These are phyloP conservation scores for Mycosphaerella arachidis DNA, from an alignment of 2,329 filamentous ascomycete species.

Conservation along the genomic window DNA sequence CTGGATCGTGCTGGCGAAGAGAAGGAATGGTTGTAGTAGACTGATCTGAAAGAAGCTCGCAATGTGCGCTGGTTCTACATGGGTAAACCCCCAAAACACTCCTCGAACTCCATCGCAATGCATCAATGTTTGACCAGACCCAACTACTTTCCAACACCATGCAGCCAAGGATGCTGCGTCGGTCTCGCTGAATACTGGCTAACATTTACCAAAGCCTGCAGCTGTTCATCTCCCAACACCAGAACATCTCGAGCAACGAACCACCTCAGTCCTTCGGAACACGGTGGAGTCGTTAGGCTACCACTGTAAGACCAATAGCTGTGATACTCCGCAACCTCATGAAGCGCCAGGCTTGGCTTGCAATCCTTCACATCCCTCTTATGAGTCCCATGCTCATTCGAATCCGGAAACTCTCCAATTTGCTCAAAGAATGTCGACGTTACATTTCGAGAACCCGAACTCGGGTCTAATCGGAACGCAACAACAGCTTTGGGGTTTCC, in stretches of 20 bases:
- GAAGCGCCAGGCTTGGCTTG: slow-evolving; percentile 34
- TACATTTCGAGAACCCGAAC: slow-evolving; percentile 27
- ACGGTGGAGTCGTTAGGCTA: slow-evolving; percentile 47
- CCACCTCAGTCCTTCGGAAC: slow-evolving; percentile 45
- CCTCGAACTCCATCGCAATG: neutral
- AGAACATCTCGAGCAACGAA: slow-evolving; percentile 42
- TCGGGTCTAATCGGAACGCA: slow-evolving; percentile 43
- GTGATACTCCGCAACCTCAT: slow-evolving; percentile 38
- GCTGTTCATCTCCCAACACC: slow-evolving; percentile 42
- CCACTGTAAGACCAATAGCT: slow-evolving; percentile 50
- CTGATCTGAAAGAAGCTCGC: slow-evolving; percentile 8
- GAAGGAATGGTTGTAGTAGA: slow-evolving; percentile 21
- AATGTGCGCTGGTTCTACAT: neutral
- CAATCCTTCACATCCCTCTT: slow-evolving; percentile 15
- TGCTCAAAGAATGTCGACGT: slow-evolving; percentile 41
- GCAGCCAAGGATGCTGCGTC: slow-evolving; percentile 45
- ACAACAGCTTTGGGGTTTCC: slow-evolving; percentile 45
- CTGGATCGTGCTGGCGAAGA: slow-evolving; percentile 25
- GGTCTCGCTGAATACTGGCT: slow-evolving; percentile 43
- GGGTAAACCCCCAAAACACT: neutral
- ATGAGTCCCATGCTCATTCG: no score
- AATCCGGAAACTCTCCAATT: slow-evolving; percentile 22
- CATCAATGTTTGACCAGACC: neutral
- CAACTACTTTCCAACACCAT: slow-evolving; percentile 32
- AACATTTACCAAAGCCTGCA: slow-evolving; percentile 43